Conservation (phyloP, 2,329 filamentous ascomycete genomes). For the Apiospora arundinis region DNA sequence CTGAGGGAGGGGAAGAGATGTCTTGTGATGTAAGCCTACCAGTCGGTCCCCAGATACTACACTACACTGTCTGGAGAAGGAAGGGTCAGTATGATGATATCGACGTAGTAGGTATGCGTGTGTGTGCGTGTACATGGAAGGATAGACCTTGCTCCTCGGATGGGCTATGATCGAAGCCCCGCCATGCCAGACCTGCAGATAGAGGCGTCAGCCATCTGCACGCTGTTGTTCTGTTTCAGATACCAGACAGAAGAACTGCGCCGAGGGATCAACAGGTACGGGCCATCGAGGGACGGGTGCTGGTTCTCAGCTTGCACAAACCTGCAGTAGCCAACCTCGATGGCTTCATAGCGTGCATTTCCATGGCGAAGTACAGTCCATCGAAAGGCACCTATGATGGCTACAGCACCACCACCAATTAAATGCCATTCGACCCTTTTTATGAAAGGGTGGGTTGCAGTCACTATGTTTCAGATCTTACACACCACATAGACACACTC, state of each 20-base stretch:
- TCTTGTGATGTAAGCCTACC: neutral
- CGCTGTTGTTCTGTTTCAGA: constrained; percentile 13
- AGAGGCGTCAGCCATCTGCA: constrained; percentile 12
- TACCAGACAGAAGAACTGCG: neutral
- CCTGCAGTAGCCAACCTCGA: neutral
- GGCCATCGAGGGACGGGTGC: neutral
- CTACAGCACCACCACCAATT: neutral
- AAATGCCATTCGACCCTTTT: neutral
- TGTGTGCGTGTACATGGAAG: neutral
- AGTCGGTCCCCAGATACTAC: neutral
- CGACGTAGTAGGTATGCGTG: neutral
- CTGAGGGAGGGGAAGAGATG: neutral
- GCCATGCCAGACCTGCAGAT: constrained; percentile 16
- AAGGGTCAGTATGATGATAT: neutral
- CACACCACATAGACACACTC: neutral
- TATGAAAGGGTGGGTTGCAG: constrained; percentile 6
- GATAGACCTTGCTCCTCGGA: neutral
- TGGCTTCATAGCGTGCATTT: constrained; percentile 5
- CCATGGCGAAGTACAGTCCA: neutral
- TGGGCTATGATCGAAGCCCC: neutral
- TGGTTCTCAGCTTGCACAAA: constrained; percentile 3
- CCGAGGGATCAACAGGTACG: constrained; percentile 14
- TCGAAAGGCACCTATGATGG: neutral
- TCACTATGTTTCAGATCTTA: constrained; percentile 7
- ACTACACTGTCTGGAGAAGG: neutral